A percentile compares a stretch with the other conserved stretches of the same genome.
These are phyloP conservation scores for Podochytrium sp. DNA, from an alignment of 192 early-diverging fungal species.

Conservation along the genomic window DNA sequence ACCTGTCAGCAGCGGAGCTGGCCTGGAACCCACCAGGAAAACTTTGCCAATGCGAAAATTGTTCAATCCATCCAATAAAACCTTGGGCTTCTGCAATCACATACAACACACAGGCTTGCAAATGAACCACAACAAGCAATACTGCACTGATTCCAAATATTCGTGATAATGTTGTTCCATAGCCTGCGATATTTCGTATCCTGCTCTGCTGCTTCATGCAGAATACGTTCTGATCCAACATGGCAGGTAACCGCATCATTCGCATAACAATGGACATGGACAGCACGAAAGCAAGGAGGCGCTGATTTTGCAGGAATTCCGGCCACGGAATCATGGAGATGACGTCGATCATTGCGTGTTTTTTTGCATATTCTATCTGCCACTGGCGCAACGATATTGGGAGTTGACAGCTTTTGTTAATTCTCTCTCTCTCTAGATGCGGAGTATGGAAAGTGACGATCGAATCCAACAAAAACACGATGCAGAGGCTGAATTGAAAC, in stretches of 20 bases:
- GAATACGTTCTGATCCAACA: not conserved
- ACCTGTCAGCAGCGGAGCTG: not conserved
- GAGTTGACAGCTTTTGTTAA: not conserved
- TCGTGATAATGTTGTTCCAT: conserved; percentile 10
- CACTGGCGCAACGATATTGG: not conserved
- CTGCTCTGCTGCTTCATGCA: not conserved
- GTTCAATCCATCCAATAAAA: not conserved
- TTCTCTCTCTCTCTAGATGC: not conserved
- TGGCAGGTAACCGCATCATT: not conserved
- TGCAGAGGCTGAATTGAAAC: not conserved
- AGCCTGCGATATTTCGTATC: conserved; percentile 10
- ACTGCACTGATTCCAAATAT: not conserved
- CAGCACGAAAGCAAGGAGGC: not conserved
- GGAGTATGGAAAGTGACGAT: not conserved
- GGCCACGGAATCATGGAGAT: conserved; percentile 2
- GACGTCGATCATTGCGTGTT: conserved; percentile 14
- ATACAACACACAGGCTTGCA: conserved; percentile 30
- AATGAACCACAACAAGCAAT: conserved; percentile 28
- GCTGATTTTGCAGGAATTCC: not conserved
- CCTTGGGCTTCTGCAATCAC: conserved; percentile 6
- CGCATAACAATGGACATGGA: not conserved
- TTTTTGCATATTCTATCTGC: not conserved
- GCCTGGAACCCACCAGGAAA: not conserved
- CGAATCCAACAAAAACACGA: not conserved
- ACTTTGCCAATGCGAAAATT: not conserved